Base-by-base conservation (phyloP, 352 stramenopile species). In the Phytophthora citrophthora region DNA sequence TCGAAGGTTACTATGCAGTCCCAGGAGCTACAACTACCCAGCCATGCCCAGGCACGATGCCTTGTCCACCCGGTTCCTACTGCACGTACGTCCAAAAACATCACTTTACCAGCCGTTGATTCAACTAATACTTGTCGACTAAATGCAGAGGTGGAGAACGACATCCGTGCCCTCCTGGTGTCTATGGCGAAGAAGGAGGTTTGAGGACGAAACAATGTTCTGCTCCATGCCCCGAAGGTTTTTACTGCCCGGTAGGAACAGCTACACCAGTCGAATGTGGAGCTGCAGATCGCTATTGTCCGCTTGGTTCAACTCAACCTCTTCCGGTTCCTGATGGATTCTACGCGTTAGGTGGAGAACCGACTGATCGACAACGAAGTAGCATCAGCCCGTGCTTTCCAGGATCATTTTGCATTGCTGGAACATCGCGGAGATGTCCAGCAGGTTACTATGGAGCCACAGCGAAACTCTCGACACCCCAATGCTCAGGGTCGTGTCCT, bases 381-480 rank as follows among this genome's bases (percentile, higher is more conserved):
- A 16, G 56, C 18, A 62, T 81, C n/a, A 38, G 45, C 7, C 53
- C 73, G 12, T 96, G 89, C 51, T 65, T 61, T 18, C 18, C 41
- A 31, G 88, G 83, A 15, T 81, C 64, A 32, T 97, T 86, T 59
- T 97, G 89, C 59, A 23, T 64, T 0, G 20, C 54, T 44, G 87
- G 87, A 31, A 68, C 45, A 2, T 68, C 58, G 15, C 52, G 51
- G 0, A 58, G 60, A n/a, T 95, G 87, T 68, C 76, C 81, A 24
- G 65, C 64, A 15, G 85, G 85, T 0, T 80, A 64, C 0, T 95
- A 88, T 44, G 85, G 87, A 23, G 48, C 61, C 0, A 68, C 41
- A 2, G 23, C 49, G 0, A 65, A 53, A 5, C 56, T 93, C 0
- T 39, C 54, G 12, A 65, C 74, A 0, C 0, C 62, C 0, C 27